Base-by-base conservation (phyloP, 1,284 basidiomycete genomes). In the Apiotrichum brassicae region DNA sequence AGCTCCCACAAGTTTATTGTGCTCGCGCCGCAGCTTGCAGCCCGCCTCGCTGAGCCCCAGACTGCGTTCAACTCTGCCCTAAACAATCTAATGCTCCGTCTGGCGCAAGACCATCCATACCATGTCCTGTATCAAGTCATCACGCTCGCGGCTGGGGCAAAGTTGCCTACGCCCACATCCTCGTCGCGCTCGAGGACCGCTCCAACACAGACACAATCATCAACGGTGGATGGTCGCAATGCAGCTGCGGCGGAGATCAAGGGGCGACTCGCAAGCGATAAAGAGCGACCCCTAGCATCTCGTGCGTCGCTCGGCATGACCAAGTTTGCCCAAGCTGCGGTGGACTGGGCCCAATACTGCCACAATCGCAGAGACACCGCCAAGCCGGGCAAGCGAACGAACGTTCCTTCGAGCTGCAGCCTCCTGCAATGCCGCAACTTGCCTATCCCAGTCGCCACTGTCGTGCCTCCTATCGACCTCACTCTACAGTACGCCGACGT, bases 101-200 rank as follows among this genome's bases (percentile, higher is more conserved):
- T 98, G 78, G 87, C 86, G 61, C 72, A 73, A 43, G 89, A 97
- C 47, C 95, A 98, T 67, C 93, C 94, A 0, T 97, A 90, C 73
- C 95, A 98, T 65, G 85, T 83, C 57, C 74, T 97, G 6, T 95
- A 93, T 70, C 89, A 94, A 59, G 81, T 98, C 13, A 89, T 85
- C 65, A 87, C 87, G 1, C 69, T 78, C 2, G 69, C 73, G 0
- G 5, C 33, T 28, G 32, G 42, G n/a, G 37, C 41, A n/a, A 33
- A 12, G 25, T n/a, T n/a, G n/a, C n/a, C n/a, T n/a, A 43, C 30
- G 37, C 43, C 43, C 19, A 41, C n/a, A 13, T n/a, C 46, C 1
- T 23, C 16, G 4, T 34, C 42, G 1, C 49, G 49, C 4, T 37
- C 44, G 24, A 54, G 37, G 42, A 32, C 44, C 5, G 20, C 43